phyloP scores from a whole-genome alignment of 2,329 filamentous ascomycete genomes.

The Geosmithia morbida region DNA sequence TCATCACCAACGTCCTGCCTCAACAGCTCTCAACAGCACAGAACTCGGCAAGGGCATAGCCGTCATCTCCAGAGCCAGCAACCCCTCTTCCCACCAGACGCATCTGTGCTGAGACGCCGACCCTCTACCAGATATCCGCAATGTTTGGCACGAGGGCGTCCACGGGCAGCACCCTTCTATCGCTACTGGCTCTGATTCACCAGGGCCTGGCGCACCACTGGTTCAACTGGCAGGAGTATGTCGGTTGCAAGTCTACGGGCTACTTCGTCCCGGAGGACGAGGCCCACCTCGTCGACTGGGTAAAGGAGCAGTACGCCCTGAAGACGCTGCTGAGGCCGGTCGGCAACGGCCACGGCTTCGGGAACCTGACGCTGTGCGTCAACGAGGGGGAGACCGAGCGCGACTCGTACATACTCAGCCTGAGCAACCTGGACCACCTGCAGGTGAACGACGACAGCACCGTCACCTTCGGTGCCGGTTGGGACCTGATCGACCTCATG shows the following conservation, averaged over 20 bases:
- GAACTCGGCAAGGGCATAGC: too few species aligned
- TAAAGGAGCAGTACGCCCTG: background rate
- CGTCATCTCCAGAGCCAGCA: too few species aligned
- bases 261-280: background rate
- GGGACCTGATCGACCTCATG: background rate
- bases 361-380: background rate
- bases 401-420: background rate
- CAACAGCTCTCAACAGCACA: too few species aligned
- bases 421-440: background rate
- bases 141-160: background rate
- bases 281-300: background rate
- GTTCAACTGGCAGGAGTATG: background rate
- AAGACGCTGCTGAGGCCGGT: background rate
- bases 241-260: background rate
- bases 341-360: background rate
- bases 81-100: too few species aligned
- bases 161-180: background rate
- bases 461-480: background rate
- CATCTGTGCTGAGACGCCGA: too few species aligned
- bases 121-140: background rate
- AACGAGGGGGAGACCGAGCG: background rate
- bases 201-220: background rate
- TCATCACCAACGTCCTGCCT: too few species aligned
- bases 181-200: background rate
- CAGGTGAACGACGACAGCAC: background rate